A percentile compares a stretch with the other conserved stretches of the same genome.
Conservation (phyloP, 2,329 filamentous ascomycete species). For the Hypoxylon sp. region DNA sequence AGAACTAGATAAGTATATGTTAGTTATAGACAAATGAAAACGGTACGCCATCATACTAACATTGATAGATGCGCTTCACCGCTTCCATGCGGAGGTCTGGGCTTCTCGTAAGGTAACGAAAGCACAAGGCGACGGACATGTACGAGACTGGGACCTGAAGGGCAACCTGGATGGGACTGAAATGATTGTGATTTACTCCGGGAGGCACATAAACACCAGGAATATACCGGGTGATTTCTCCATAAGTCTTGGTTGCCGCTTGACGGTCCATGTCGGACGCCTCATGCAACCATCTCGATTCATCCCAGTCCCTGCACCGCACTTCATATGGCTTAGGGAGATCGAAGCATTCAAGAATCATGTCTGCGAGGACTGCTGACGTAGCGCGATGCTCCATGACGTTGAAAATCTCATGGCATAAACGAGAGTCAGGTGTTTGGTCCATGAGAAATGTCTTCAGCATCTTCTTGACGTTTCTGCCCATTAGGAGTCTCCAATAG, state of each 20-base stretch:
- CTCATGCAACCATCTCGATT: slow-evolving; percentile 33
- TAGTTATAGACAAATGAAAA: slow-evolving; percentile 24
- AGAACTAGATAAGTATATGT: slow-evolving; percentile 43
- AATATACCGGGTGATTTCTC: slow-evolving; percentile 27
- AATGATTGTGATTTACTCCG: slow-evolving; percentile 35
- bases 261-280: slow-evolving; percentile 10
- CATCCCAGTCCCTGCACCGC: slow-evolving; percentile 51
- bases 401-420: slow-evolving; percentile 52
- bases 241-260: neutral
- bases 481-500: slow-evolving; percentile 45
- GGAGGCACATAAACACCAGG: slow-evolving; percentile 46
- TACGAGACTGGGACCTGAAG: slow-evolving; percentile 42
- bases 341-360: slow-evolving; percentile 42
- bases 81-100: neutral
- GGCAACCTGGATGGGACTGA: slow-evolving; percentile 28
- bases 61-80: slow-evolving; percentile 23
- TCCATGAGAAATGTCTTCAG: slow-evolving; percentile 41
- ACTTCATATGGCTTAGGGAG: slow-evolving; percentile 42
- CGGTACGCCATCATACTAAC: slow-evolving; percentile 37
- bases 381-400: slow-evolving; percentile 51
- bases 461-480: slow-evolving; percentile 34
- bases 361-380: slow-evolving; percentile 48
- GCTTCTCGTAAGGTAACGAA: slow-evolving; percentile 17
- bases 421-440: slow-evolving; percentile 23
- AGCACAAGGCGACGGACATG: slow-evolving; percentile 40